Base-by-base conservation (phyloP, 768 basidiomycete genomes). In the Boletus coccyginus region DNA sequence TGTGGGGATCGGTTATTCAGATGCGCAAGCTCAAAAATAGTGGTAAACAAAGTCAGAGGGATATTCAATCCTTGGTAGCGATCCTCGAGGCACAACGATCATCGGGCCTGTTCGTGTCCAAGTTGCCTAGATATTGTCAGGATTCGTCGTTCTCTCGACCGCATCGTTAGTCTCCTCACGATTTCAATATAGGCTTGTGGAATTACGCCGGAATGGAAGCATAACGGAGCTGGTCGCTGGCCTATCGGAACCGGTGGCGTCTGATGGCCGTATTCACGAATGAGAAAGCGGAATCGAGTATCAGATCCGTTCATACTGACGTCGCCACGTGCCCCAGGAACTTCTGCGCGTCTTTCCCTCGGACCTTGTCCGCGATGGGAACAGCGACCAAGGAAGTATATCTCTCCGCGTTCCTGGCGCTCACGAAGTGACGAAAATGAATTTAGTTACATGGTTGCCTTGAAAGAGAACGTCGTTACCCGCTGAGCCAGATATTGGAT, bases 301-400 rank as follows among this genome's bases (percentile, higher is more conserved):
- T 45, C 51, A 24, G 14, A 36, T 60, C 46, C 35, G 29, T 57
- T 46, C 43, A 31, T 16, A 24, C 17, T 46, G 31, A 38, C 31
- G 14, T 56, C 24, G 42, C 51, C 46, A 40, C 24, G 29, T 17
- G 11, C 32, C 44, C 36, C 50, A 53, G 17, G 33, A 53, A 43
- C n/a, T 32, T 41, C 31, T 14, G 36, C 6, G 27, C 32, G 51
- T 31, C 46, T 55, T 55, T 57, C 52, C 44, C 43, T 52, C 56
- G 50, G 46, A 42, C 42, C 42, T 39, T 41, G 17, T 44, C 14
- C 19, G 17, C 3, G 44, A 47, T 45, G 56, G 24, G 40, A 52
- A 55, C 32, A 59, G 44, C 44, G 41, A 43, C 35, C 59, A 81
- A 80, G 49, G 27, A 27, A 5, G 27, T 27, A 5, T 27, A 27